Conservation (phyloP, 495 filamentous ascomycete species). For the Podospora conica region DNA sequence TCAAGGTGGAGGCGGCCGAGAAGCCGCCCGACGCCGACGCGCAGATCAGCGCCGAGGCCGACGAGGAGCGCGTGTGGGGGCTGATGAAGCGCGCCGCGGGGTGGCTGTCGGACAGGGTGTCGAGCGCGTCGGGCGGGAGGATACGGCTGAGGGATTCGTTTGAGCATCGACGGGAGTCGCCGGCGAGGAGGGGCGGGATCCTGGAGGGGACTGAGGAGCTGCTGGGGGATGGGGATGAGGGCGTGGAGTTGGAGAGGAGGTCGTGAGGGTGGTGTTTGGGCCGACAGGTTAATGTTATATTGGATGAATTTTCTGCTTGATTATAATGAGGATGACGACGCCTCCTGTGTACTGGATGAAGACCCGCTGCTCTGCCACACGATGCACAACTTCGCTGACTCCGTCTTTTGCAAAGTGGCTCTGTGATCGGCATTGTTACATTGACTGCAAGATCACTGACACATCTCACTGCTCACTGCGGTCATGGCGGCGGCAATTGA, state of each 20-base stretch:
- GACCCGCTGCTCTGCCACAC: too few species aligned
- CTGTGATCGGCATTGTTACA: too few species aligned
- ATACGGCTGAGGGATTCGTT: constrained; percentile 38
- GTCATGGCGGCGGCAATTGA: neutral
- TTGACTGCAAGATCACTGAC: neutral
- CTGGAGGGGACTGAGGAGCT: constrained; percentile 61
- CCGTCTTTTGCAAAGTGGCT: neutral
- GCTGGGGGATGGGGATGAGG: constrained; percentile 44
- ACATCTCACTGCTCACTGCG: neutral
- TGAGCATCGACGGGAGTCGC: constrained; percentile 20
- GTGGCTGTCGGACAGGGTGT: constrained; percentile 50
- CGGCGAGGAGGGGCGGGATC: constrained; percentile 34
- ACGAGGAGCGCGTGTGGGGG: constrained; percentile 65
- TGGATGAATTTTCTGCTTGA: neutral
- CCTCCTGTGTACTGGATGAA: too few species aligned
- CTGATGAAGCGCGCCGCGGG: constrained; percentile 52
- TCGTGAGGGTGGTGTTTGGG: neutral
- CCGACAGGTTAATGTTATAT: neutral
- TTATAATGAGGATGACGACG: neutral
- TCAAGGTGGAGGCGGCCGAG: constrained; percentile 90
- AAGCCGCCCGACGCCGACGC: constrained; percentile 52
- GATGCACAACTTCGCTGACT: neutral
- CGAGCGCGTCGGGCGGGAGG: constrained; percentile 42
- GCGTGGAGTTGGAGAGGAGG: constrained; percentile 55
- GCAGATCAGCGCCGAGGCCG: constrained; percentile 33